Evolutionary conservation across 2,329 filamentous ascomycete genomes (phyloP), one percentile per base, ranked within the genome.

Genomic region (Byssoonygena ceratinophila): DNA sequence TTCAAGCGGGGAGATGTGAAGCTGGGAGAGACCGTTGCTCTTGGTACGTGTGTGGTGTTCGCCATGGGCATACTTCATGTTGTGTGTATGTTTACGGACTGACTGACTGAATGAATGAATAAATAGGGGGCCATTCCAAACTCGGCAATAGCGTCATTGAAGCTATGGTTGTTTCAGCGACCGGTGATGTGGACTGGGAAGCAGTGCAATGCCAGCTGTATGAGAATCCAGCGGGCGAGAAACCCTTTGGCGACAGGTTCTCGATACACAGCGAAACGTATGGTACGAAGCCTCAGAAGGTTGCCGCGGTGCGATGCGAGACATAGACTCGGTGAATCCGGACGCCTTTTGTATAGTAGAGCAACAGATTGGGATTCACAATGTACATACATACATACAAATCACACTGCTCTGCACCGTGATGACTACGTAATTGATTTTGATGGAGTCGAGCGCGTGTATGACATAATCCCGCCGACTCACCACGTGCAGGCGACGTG

Each of bases 141-240:
- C 12, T 32, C 20, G 34, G 20, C 36, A 45, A 36, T 18, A 47
- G 9, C 12, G 51, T 55, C 29, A 2, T 52, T 16, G 47, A 57
- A 20, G 55, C 55, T 12, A 36, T 49, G 40, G 46, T 57, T 18
- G 40, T 55, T 4, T 47, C 23, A 7, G 50, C 39, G 32, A 47
- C 45, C 6, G n/a, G 32, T 3, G 44, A 31, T 7, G 49, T 51
- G 5, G 7, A 41, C 14, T 16, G 47, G 22, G 31, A 5, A 1
- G 16, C 31, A n/a, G 53, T 55, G 4, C 22, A 25, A 22, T 55
- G 53, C 44, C 53, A 54, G 40, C 47, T 55, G n/a, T 57, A 32
- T 44, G 34, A 48, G 22, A 53, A 57, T 14, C 16, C 6, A 6
- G 43, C 51, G 22, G 53, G 53, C 47, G 45, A 46, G 12, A 29